Evolutionary conservation across 2,329 filamentous ascomycete genomes (phyloP), one percentile per base, ranked within the genome.

Genomic region (Coniochaeta ligniaria): DNA sequence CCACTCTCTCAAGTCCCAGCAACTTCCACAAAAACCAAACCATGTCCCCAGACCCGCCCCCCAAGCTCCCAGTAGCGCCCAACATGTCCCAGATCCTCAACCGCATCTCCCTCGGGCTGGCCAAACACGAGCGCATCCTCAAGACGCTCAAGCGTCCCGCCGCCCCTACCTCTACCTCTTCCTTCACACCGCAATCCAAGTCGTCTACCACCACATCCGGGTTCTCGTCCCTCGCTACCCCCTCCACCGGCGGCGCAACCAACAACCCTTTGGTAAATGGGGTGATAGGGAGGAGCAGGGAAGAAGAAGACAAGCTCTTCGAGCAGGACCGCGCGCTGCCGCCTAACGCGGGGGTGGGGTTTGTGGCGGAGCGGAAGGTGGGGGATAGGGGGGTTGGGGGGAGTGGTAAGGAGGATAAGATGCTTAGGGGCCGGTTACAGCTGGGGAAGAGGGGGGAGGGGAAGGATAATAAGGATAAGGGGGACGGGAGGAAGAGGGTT

Each of bases 321-420:
- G 63, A 65, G 54, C 28, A 60, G 7, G 43, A 33, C 43, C 58
- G 58, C 59, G 45, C 31, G 41, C 35, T 43, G 8, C 58, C 65
- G 9, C 69, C 70, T 41, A 78, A 78, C 66, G 71, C 74, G 26
- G 79, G 78, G 38, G 65, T 80, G 11, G 78, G 78, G 9, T 78
- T 75, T 66, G 67, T 70, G 11, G 65, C 73, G 2, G 64, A 71
- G 7, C 38, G 17, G 68, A 67, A 17, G 59, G 66, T 28, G 59
- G 66, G 11, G 60, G 66, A 65, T 31, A 64, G 67, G 35, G n/a
- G n/a, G n/a, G n/a, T n/a, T n/a, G 68, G 59, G 60, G 66, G 26
- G 66, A 68, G 58, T 6, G 41, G 57, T 35, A 43, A 35, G 31
- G 62, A 63, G 28, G 65, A 54, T 61, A 68, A 61, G 59, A n/a